Evolutionary conservation across 129 eudicot species (phyloP).

Genomic region (Silybum marianum): DNA sequence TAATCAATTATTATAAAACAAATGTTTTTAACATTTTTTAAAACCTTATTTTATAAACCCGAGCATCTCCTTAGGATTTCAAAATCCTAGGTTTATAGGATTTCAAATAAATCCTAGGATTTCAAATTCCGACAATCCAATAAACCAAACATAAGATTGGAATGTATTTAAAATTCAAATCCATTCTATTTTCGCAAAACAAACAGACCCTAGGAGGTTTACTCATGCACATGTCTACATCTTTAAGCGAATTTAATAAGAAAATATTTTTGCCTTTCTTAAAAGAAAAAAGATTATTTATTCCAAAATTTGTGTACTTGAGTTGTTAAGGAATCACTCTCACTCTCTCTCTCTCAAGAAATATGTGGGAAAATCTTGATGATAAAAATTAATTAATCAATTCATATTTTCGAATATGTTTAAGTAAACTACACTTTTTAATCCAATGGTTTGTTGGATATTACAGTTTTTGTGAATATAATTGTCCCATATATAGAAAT

Average conservation of each 20-base stretch:
- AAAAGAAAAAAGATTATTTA: not conserved
- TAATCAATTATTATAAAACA: too few species aligned
- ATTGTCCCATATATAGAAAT: not conserved
- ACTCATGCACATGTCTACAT: not conserved
- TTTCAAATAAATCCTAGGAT: too few species aligned
- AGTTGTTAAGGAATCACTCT: not conserved
- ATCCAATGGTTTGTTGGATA: not conserved
- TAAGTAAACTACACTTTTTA: not conserved
- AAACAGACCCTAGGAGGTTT: too few species aligned
- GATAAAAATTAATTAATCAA: not conserved
- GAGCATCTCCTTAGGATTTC: too few species aligned
- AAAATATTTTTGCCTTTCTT: not conserved
- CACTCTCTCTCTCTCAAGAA: not conserved
- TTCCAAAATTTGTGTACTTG: not conserved
- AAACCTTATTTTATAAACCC: too few species aligned
- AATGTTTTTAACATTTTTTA: too few species aligned
- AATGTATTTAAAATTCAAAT: too few species aligned
- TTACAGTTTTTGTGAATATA: not conserved
- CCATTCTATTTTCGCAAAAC: too few species aligned
- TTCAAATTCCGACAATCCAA: too few species aligned
- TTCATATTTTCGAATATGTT: not conserved
- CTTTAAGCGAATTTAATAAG: slow-evolving; percentile 7
- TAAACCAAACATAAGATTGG: too few species aligned
- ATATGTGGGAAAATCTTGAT: not conserved
- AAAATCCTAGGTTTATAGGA: too few species aligned